phyloP scores from a whole-genome alignment of 1,284 basidiomycete species.

The Cutaneotrichosporon mucoides region DNA sequence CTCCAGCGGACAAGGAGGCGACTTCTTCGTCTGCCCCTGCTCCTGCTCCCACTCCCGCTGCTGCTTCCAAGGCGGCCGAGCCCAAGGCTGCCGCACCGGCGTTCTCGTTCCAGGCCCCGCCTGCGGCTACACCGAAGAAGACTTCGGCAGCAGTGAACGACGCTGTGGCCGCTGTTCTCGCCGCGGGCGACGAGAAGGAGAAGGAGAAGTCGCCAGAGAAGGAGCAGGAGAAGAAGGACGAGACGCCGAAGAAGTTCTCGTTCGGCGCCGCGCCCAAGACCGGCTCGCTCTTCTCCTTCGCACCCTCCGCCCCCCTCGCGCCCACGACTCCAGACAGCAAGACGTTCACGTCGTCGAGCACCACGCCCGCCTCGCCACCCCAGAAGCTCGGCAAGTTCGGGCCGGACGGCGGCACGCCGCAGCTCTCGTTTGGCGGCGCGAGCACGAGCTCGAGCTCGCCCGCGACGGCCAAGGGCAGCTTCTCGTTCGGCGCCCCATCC shows the following conservation, averaged over 20 bases:
- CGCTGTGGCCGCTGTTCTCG: slow-evolving; percentile 35
- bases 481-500: slow-evolving; percentile 12
- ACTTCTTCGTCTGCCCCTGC: not conserved
- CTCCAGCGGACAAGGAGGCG: not conserved
- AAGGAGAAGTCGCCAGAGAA: slow-evolving; percentile 7
- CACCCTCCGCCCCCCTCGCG: slow-evolving; percentile 36
- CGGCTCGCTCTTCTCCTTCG: slow-evolving; percentile 34
- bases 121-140: slow-evolving; percentile 18
- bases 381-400: slow-evolving; percentile 42
- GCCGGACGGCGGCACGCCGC: slow-evolving; percentile 35
- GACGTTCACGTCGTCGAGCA: slow-evolving; percentile 29
- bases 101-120: slow-evolving; percentile 18
- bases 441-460: slow-evolving; percentile 12
- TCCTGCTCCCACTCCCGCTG: not conserved
- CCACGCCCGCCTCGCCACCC: too few species aligned
- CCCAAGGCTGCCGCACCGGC: slow-evolving; percentile 29
- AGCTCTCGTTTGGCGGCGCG: slow-evolving; percentile 33
- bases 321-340: slow-evolving; percentile 36
- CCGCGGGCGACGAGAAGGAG: slow-evolving; percentile 22
- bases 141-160: slow-evolving; percentile 32
- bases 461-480: slow-evolving; percentile 10
- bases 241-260: slow-evolving; percentile 10
- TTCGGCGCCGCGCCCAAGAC: slow-evolving; percentile 13
- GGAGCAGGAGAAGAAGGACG: slow-evolving; percentile 6
- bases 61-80: slow-evolving; percentile 33